Evolutionary conservation across 805 yeast genomes (phyloP).

Genomic region (Metschnikowia sp.): DNA sequence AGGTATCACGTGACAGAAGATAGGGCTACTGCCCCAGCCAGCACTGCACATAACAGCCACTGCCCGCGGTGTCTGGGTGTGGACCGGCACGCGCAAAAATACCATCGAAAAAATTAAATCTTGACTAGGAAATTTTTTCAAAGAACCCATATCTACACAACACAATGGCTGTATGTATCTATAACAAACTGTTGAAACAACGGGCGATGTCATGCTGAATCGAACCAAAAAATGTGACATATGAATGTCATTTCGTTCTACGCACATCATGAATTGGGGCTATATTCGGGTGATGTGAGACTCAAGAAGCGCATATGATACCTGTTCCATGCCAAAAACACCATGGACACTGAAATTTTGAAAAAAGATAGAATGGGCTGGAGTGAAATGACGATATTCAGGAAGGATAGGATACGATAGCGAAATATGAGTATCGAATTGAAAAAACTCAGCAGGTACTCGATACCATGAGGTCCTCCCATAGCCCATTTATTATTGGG

Average conservation of each 20-base stretch:
- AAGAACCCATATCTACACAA: constrained; percentile 11
- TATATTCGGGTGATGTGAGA: no score
- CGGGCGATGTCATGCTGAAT: not conserved
- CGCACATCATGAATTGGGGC: no score
- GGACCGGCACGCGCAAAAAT: constrained; percentile 6
- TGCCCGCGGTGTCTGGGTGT: constrained; percentile 5
- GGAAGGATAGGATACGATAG: no score
- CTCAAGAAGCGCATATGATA: no score
- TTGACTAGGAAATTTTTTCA: constrained; percentile 1
- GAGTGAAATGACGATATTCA: no score
- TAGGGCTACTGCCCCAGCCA: constrained; percentile 17
- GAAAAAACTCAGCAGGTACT: no score
- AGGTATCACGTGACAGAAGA: not conserved
- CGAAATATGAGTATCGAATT: no score
- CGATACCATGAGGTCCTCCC: no score
- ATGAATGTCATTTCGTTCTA: not conserved
- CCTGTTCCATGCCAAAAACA: no score
- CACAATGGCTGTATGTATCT: constrained; percentile 23
- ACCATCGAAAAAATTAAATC: constrained; percentile 6
- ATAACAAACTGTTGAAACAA: not conserved
- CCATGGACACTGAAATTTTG: no score
- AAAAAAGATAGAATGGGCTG: no score
- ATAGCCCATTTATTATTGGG: no score
- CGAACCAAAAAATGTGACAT: not conserved
- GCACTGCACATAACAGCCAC: not conserved